Base-by-base conservation (phyloP, 164 flowering plant species). In the Berberis vulgaris region DNA sequence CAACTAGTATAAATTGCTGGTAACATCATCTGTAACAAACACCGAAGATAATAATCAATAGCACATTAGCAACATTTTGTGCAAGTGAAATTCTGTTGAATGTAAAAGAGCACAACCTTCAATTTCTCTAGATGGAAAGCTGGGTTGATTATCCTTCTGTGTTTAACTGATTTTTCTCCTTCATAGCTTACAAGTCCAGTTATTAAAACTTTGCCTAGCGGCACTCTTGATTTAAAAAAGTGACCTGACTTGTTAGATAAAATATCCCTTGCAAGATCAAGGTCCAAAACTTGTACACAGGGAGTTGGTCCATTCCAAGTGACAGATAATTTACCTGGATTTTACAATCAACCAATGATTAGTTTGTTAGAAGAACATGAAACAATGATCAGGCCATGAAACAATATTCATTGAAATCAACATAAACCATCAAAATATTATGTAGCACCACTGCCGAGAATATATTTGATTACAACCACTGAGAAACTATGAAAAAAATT, bases 121-220 rank as follows among this genome's bases (percentile, higher is more conserved):
- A 75, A 52, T 59, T 75, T 75, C 57, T 75, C 73, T 11, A 60
- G 7, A 26, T 71, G 73, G 54, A 75, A 75, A 7, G 73, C 78
- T 1, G 73, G 78, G 11, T 65, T 75, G 54, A 75, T 53, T 6
- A 70, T 67, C 52, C 72, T 55, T 57, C 75, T 72, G 43, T 66
- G 78, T 52, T 49, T 72, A 43, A 26, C 75, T 75, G 75, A 75
- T 55, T 72, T 38, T 13, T 76, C 73, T 2, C 74, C 74, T 8
- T 72, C 74, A n/a, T 41, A 42, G 57, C 1, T 26, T 5, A 44
- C 10, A 1, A 72, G 41, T 43, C 82, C 79, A 13, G 52, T 41
- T 1, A 53, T 61, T 8, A 76, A 38, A 41, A 67, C 45, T 12
- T 12, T 50, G 9, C 54, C 6, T 0, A 62, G 47, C 5, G 67